A percentile compares a stretch with the other conserved stretches of the same genome.
phyloP scores from a whole-genome alignment of 441 rosid species.

The Syzygium syzygioides region DNA sequence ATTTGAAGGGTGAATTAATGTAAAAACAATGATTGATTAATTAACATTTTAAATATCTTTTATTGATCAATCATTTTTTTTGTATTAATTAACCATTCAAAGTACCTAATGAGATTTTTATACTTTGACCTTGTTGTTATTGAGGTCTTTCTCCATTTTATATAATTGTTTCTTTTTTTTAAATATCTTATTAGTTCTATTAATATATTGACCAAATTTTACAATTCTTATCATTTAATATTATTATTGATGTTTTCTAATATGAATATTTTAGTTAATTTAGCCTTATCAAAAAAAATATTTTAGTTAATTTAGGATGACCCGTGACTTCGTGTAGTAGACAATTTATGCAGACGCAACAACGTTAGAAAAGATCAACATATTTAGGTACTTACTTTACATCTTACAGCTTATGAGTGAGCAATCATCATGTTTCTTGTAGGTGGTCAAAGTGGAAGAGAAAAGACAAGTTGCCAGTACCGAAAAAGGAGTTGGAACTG shows the following conservation, averaged over 20 bases:
- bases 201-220: too few species aligned
- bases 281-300: too few species aligned
- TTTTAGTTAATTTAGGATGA: background rate
- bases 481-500: rapidly evolving
- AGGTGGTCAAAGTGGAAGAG: background rate
- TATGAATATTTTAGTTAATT: too few species aligned
- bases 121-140: background rate
- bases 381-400: rapidly evolving
- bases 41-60: too few species aligned
- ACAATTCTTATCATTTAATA: too few species aligned
- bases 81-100: background rate
- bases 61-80: too few species aligned
- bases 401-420: background rate
- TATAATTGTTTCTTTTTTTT: too few species aligned
- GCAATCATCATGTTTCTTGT: background rate
- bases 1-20: background rate
- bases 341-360: background rate
- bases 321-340: rapidly evolving
- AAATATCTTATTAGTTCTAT: background rate
- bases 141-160: background rate
- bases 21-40: background rate
- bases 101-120: background rate
- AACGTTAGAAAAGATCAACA: background rate
- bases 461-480: rapidly evolving
- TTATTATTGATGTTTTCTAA: too few species aligned